Evolutionary conservation across 2,329 filamentous ascomycete genomes (phyloP).

Genomic region (Aureobasidium lini): DNA sequence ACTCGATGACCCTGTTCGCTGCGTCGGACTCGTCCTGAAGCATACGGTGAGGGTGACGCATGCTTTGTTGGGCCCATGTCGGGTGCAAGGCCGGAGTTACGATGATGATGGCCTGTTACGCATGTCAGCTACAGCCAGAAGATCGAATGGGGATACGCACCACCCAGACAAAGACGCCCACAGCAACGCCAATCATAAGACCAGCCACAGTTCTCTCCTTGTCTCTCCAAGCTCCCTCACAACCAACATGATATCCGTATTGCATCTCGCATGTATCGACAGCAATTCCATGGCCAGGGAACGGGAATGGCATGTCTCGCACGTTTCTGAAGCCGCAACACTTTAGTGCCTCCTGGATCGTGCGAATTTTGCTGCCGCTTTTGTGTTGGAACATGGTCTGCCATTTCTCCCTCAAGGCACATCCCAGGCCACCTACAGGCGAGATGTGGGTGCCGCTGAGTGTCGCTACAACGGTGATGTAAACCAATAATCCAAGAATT

Average conservation of each 20-base stretch:
- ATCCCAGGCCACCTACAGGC: slow-evolving; percentile 37
- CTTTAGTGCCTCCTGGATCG: slow-evolving; percentile 57
- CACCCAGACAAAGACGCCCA: slow-evolving; percentile 50
- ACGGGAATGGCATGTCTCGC: slow-evolving; percentile 57
- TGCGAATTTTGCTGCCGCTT: slow-evolving; percentile 44
- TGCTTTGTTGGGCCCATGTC: slow-evolving; percentile 18
- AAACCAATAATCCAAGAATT: slow-evolving; percentile 34
- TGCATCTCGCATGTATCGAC: slow-evolving; percentile 38
- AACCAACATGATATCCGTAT: slow-evolving; percentile 42
- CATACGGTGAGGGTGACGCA: not conserved
- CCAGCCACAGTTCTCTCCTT: slow-evolving; percentile 48
- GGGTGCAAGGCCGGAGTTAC: slow-evolving; percentile 21
- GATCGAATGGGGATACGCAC: slow-evolving; percentile 31
- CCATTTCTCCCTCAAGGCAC: slow-evolving; percentile 53
- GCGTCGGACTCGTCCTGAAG: not conserved
- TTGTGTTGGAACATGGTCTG: slow-evolving; percentile 44
- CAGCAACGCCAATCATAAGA: slow-evolving; percentile 47
- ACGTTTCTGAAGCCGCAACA: slow-evolving; percentile 59
- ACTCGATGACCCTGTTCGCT: slow-evolving; percentile 7
- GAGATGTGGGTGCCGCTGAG: slow-evolving; percentile 37
- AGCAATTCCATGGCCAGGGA: slow-evolving; percentile 33
- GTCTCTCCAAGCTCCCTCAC: slow-evolving; percentile 49
- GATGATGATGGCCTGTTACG: slow-evolving; percentile 22
- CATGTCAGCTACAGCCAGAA: too few species aligned
- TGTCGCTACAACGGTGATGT: slow-evolving; percentile 37